Evolutionary conservation across 768 basidiomycete species (phyloP), one percentile per base, ranked within the genome.

Genomic region (Lactifluus subvellereus): DNA sequence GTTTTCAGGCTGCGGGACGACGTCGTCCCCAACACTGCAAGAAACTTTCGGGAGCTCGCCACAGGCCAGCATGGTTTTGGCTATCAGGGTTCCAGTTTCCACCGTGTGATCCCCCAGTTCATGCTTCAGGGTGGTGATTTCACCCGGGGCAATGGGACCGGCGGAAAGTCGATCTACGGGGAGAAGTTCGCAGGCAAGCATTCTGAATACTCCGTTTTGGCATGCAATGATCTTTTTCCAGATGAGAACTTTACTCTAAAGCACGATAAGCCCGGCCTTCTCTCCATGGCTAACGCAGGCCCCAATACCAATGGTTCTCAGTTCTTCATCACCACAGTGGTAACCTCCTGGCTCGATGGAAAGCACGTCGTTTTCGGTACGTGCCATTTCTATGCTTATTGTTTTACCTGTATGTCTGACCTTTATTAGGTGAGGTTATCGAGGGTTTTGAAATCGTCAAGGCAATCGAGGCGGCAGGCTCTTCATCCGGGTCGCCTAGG

Each of bases 81-180:
- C 51, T 98, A 95, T 77, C 53, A 73, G 54, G 86, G 84, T 14
- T 78, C 78, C 18, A 78, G 77, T 0, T 94, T 94, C 84, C 92
- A 94, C 74, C 88, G 92, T 66, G 77, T 94, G 70, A 92, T 94
- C 71, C 88, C 88, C 67, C 54, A 80, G 47, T 94, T 93, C 77
- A 93, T 93, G 90, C 79, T 92, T 61, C 93, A 95, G 74, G 93
- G 91, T 30, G 94, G 94, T 60, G 92, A 94, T 72, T 96, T 96
- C 74, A 88, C 86, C 66, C 55, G 64, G 7, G 64, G 67, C 50
- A 76, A 79, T 57, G 90, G 90, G 16, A 89, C 88, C 10, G 91
- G 90, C 63, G 91, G 90, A 53, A 89, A 86, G 75, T 88, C 86
- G 30, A 89, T 89, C 72, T 89, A 88, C 63, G 88, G 88, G 66